These are phyloP conservation scores for Fraxinus velutina DNA, from an alignment of 305 asterid genomes.

Conservation along the genomic window DNA sequence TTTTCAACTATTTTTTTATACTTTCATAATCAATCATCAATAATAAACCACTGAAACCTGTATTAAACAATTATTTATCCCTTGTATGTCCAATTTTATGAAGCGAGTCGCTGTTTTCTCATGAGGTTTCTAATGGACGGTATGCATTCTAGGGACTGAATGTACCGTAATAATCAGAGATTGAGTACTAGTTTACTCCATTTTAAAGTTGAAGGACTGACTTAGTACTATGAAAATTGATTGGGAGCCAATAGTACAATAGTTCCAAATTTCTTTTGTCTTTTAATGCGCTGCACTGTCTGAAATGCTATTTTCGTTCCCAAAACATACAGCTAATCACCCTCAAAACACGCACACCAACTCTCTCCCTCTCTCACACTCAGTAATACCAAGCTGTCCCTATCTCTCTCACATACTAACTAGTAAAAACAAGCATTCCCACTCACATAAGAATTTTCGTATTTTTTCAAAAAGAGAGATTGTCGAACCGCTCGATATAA, in stretches of 20 bases:
- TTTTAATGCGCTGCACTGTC: neutral
- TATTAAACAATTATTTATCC: neutral
- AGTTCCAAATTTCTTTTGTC: neutral
- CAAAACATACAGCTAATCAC: neutral
- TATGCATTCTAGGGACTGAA: neutral
- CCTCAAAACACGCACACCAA: neutral
- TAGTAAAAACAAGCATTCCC: neutral
- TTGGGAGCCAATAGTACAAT: neutral
- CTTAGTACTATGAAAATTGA: neutral
- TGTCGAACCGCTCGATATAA: no score
- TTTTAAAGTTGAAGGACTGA: neutral
- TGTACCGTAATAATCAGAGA: neutral
- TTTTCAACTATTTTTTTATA: neutral
- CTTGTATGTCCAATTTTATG: neutral
- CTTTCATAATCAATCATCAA: neutral
- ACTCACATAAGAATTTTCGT: neutral
- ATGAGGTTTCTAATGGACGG: neutral
- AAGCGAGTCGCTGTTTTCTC: no score
- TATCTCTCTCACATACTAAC: neutral
- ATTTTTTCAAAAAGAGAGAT: neutral
- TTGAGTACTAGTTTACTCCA: neutral
- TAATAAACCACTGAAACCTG: neutral
- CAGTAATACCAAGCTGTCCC: neutral
- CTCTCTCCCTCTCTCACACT: neutral
- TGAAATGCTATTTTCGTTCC: neutral